Base-by-base conservation (phyloP, 768 basidiomycete species). In the Naganishia vishniacii region DNA sequence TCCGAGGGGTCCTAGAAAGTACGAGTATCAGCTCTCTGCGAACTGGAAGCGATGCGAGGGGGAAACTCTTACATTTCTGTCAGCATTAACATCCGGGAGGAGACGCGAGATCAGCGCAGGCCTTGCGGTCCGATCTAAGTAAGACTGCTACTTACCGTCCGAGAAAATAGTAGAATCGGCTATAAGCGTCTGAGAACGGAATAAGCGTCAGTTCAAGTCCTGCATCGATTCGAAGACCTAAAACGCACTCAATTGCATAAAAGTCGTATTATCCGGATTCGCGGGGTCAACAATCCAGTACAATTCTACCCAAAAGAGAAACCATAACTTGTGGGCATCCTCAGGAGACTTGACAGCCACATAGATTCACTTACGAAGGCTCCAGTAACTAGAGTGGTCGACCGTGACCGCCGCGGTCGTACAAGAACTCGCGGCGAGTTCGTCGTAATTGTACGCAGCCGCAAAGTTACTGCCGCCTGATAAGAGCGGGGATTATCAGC, bases 311-410 rank as follows among this genome's bases (percentile, higher is more conserved):
- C 5, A 9, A n/a, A 13, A 26, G 31, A n/a, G 18, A 5, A 44
- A 20, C 42, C n/a, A n/a, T n/a, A n/a, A n/a, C n/a, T n/a, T n/a
- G n/a, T n/a, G n/a, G n/a, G n/a, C n/a, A n/a, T n/a, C n/a, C n/a
- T n/a, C n/a, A n/a, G n/a, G n/a, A n/a, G n/a, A n/a, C n/a, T n/a
- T n/a, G n/a, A n/a, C n/a, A n/a, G n/a, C n/a, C n/a, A n/a, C n/a
- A n/a, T n/a, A n/a, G n/a, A n/a, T n/a, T n/a, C 42, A 60, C 47
- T 11, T 28, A 47, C 47, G 61, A 34, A 65, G 68, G 15, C n/a
- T 8, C 68, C 70, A 70, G 61, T 74, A 72, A 32, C 61, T 69
- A 18, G 64, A 66, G 8, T 62, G 37, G 61, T 72, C 71, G 29
- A 61, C 59, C 20, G 20, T 46, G 41, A 70, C 60, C 26, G 64